Base-by-base conservation (phyloP, 2,329 filamentous ascomycete species). In the Diaporthe sp. region DNA sequence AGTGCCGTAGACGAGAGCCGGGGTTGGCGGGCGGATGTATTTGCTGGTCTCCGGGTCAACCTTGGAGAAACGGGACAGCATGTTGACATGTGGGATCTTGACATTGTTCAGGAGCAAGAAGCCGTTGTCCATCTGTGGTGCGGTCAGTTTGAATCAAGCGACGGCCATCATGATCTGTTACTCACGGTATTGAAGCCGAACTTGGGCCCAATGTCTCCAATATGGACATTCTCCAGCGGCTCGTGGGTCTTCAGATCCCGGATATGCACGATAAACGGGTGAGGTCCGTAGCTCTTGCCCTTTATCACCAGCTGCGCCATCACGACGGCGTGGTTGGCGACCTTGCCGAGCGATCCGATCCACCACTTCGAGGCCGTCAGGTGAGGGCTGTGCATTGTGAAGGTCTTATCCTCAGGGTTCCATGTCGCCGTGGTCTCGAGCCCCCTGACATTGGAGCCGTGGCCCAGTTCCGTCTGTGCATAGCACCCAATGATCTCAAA, bases 351-450 rank as follows among this genome's bases (percentile, higher is more conserved):
- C 15, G 93, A 94, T 1, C 94, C 94, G 79, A 95, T 95, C 94
- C 94, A 96, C 94, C 94, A 96, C 82, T 96, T 96, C 46, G 92
- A 93, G 0, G 94, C 90, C 2, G 94, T 95, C 74, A 95, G 87
- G 77, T 91, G 88, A 13, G 94, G 94, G 0, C 93, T 94, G 83
- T 95, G 91, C 49, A 96, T 87, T 19, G 88, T 92, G 80, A 96
- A 95, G 4, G 92, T 94, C 87, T 94, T 93, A 83, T 94, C 92
- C 7, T 92, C 86, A 0, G 90, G 86, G 80, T 94, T 93, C 93
- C 93, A 95, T 0, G 91, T 94, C 1, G 93, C 93, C 0, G 90
- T 93, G 0, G 92, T 94, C 84, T 94, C 92, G 17, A 94, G 86
- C 17, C 93, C 93, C 76, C 92, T 87, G 1, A 95, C 94, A 79